phyloP scores from a whole-genome alignment of 768 basidiomycete genomes.

The Pisolithus albus region DNA sequence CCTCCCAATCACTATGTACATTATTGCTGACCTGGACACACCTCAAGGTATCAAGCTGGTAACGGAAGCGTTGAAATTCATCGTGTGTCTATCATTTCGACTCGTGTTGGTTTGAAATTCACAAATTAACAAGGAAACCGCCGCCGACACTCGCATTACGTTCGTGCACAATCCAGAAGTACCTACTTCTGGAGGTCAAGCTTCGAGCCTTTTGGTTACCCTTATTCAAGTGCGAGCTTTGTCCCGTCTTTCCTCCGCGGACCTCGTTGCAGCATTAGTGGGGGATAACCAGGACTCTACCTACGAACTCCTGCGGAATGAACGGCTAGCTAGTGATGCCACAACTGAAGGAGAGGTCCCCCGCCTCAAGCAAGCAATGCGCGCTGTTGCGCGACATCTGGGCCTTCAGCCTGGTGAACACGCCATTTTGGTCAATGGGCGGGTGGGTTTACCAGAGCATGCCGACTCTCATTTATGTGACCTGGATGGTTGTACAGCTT shows the following conservation, averaged over 20 bases:
- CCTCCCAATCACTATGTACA: constrained; percentile 44
- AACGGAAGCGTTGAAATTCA: constrained; percentile 56
- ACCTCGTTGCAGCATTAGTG: constrained; percentile 11
- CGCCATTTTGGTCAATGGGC: constrained; percentile 73
- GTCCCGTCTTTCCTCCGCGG: constrained; percentile 16
- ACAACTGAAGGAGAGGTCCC: constrained; percentile 23
- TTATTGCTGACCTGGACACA: constrained; percentile 76
- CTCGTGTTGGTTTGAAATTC: background rate
- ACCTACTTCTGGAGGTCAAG: constrained; percentile 3
- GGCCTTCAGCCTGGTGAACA: constrained; percentile 53
- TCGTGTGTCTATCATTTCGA: constrained; percentile 38
- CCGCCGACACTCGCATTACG: constrained; percentile 51
- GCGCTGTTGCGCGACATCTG: constrained; percentile 47
- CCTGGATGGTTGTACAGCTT: constrained; percentile 53
- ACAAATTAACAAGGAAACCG: constrained; percentile 31
- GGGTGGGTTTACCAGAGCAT: constrained; percentile 44
- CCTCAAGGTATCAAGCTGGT: constrained; percentile 50
- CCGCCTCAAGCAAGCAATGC: constrained; percentile 39
- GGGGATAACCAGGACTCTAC: constrained; percentile 11
- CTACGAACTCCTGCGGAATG: constrained; percentile 36
- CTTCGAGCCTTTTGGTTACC: constrained; percentile 45
- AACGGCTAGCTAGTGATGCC: constrained; percentile 18
- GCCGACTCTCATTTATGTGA: background rate
- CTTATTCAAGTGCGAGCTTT: constrained; percentile 40
- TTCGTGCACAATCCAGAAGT: constrained; percentile 68